Base-by-base conservation (phyloP, 352 stramenopile genomes). In the Chrysophaeum taylorii region DNA sequence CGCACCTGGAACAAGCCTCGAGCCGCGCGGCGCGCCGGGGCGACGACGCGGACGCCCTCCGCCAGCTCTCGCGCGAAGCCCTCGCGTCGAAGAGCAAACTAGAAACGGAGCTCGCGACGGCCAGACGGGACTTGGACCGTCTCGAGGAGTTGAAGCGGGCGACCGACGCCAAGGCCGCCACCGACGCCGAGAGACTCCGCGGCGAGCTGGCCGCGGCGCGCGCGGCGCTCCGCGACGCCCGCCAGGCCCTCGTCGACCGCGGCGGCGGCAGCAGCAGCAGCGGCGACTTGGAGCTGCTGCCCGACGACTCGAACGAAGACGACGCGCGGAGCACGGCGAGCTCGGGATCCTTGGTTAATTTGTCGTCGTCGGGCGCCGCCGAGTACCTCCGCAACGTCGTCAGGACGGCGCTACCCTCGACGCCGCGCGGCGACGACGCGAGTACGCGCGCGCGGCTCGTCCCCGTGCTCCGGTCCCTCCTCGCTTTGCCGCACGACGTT, bases 131-230 rank as follows among this genome's bases (percentile, higher is more conserved):
- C n/a, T n/a, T n/a, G n/a, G n/a, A n/a, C n/a, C n/a, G n/a, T n/a
- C n/a, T n/a, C n/a, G n/a, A n/a, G n/a, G n/a, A n/a, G n/a, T n/a
- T n/a, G n/a, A n/a, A 25, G 12, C 50, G 50, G n/a, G 23, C 25
- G 25, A 14, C 4, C 15, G 50, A 62, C 50, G 50, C 50, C 50
- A 31, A 62, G 50, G 50, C 50, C 50, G 12, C 12, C 5, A 9
- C 27, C 25, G 52, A 41, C 52, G 29, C n/a, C 9, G 52, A 25
- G 25, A 2, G 14, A 66, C 35, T 29, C 33, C 14, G 31, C 33
- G 57, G 57, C 33, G 57, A 66, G 36, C 36, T 66, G 16, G 33
- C 14, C 57, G 57, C 57, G 57, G 57, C 57, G 57, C 57, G 57
- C 33, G 33, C 2, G 1, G 57, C 57, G 57, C 23, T 36, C 33